Conservation (phyloP, 371 early-diverging fungal species). For the Mortierella sp. region DNA sequence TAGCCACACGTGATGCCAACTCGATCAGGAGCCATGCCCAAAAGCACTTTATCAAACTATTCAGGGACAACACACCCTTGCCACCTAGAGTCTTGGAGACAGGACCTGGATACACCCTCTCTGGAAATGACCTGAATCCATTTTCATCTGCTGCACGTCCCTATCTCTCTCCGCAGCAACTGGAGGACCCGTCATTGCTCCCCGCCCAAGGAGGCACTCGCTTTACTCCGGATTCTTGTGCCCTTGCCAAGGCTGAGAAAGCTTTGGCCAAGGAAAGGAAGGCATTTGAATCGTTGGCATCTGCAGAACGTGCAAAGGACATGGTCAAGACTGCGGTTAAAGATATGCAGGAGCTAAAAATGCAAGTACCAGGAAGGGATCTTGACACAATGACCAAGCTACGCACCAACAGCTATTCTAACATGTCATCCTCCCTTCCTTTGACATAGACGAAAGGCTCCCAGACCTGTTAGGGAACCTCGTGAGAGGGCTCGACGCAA, state of each 20-base stretch:
- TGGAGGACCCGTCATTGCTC: slow-evolving; percentile 38
- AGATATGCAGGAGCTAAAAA: slow-evolving; percentile 43
- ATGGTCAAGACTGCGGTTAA: slow-evolving; percentile 42
- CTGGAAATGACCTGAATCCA: slow-evolving; percentile 88
- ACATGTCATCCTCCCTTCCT: neutral
- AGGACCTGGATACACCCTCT: slow-evolving; percentile 89
- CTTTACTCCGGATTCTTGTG: slow-evolving; percentile 25
- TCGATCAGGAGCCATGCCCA: slow-evolving; percentile 92
- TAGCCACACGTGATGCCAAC: slow-evolving; percentile 82
- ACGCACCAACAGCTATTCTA: no score
- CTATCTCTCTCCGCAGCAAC: slow-evolving; percentile 64
- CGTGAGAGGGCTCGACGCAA: slow-evolving; percentile 5
- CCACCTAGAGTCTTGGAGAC: slow-evolving; percentile 83
- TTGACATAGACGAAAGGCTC: slow-evolving; percentile 25
- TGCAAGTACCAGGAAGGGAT: slow-evolving; percentile 9
- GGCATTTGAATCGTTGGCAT: slow-evolving; percentile 1
- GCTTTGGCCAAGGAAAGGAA: slow-evolving; percentile 28
- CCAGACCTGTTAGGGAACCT: slow-evolving; percentile 24
- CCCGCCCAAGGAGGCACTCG: slow-evolving; percentile 42
- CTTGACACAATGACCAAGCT: neutral
- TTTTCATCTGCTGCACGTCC: slow-evolving; percentile 87
- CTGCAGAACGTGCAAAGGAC: slow-evolving; percentile 20
- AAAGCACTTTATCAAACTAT: slow-evolving; percentile 91
- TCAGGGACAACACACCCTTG: slow-evolving; percentile 79
- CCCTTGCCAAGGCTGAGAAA: slow-evolving; percentile 33